These are phyloP conservation scores for Periglandula ipomoeae DNA, from an alignment of 2,329 filamentous ascomycete genomes.

Conservation along the genomic window DNA sequence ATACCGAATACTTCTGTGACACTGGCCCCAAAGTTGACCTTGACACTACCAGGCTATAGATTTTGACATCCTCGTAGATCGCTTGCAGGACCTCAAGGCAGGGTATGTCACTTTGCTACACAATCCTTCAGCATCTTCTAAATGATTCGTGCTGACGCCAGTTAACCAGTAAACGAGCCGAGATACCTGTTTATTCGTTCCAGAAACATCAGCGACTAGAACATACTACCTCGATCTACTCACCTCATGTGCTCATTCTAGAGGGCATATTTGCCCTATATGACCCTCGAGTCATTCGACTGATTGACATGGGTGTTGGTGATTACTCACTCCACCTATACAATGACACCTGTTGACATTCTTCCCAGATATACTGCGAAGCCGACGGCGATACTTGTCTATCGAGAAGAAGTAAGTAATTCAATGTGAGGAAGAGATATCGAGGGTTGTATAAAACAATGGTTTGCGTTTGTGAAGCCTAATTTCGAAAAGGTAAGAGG, in stretches of 20 bases:
- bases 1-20: not conserved
- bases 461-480: slow-evolving; percentile 93
- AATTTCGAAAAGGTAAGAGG: slow-evolving; percentile 68
- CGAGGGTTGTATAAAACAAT: slow-evolving; percentile 95
- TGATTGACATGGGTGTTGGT: slow-evolving; percentile 79
- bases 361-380: slow-evolving; percentile 81
- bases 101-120: slow-evolving; percentile 50
- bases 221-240: slow-evolving; percentile 83
- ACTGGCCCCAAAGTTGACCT: not conserved
- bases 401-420: slow-evolving; percentile 65
- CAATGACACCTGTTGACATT: slow-evolving; percentile 1
- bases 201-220: slow-evolving; percentile 74
- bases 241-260: slow-evolving; percentile 87
- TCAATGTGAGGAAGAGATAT: slow-evolving; percentile 61
- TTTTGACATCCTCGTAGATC: slow-evolving; percentile 79
- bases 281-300: slow-evolving; percentile 72
- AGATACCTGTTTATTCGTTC: slow-evolving; percentile 94
- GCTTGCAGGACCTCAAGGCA: slow-evolving; percentile 75
- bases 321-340: not conserved
- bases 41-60: slow-evolving; percentile 59
- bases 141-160: not conserved
- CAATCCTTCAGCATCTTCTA: not conserved
- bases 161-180: slow-evolving; percentile 63
- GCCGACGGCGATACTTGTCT: slow-evolving; percentile 92
- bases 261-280: slow-evolving; percentile 96